Evolutionary conservation across 2,329 filamentous ascomycete genomes (phyloP), one percentile per base, ranked within the genome.

Genomic region (Exophiala phaeomuriformis): DNA sequence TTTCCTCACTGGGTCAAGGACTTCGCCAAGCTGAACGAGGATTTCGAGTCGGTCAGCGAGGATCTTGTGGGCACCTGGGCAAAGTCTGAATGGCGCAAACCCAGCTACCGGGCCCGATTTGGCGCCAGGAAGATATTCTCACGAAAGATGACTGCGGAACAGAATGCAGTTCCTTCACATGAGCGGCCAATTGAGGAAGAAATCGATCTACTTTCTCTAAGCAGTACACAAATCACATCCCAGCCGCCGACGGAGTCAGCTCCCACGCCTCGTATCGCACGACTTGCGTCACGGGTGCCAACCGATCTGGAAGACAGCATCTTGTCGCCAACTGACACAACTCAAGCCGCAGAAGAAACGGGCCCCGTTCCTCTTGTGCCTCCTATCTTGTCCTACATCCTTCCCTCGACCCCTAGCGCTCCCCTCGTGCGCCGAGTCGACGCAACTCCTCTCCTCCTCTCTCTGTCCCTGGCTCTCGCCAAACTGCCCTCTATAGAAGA

Each of bases 11-110:
- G 93, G 91, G 80, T 95, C 5, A 80, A 95, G 64, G 85, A 94
- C 50, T 86, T 95, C 68, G 81, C 94, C 40, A 80, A 81, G 53
- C 76, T 79, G 57, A 94, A 96, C 64, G 85, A 90, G 31, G 83
- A 80, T 7, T 81, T 98, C 58, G 88, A 95, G 64, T 94, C 85
- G 52, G 83, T 98, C 45, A 87, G 86, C 32, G 91, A 97, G 68
- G 91, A 97, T 65, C 82, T 96, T 4, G 76, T 97, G 10, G 90
- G 90, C 4, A 95, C 88, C 86, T 95, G 90, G 90, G 88, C 90
- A 33, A 97, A 97, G 68, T 83, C 91, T 0, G 83, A 84, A 51
- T 98, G 93, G 93, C 90, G 97, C 69, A 76, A 80, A 49, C 58
- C 62, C 1, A 42, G 43, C 45, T 64, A 61, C 50, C 56, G 60